Evolutionary conservation across 345 rosid genomes (phyloP), one percentile per base, ranked within the genome.

Genomic region (Murraya koenigii): DNA sequence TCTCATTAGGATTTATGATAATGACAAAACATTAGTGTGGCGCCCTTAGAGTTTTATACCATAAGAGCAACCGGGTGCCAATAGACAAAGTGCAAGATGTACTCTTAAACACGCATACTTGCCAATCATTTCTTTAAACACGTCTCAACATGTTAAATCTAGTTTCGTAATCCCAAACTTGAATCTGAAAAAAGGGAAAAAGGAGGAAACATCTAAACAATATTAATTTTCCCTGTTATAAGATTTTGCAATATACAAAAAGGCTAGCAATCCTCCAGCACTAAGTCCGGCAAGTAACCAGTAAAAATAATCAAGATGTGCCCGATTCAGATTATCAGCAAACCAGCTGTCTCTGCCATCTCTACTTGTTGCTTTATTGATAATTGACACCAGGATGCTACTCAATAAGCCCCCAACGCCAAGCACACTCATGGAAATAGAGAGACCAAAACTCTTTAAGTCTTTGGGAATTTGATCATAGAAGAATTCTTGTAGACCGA

Each of bases 401-500:
- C 86, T 83, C 7, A 80, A 25, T 5, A 80, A 80, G 79, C 71
- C 49, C 54, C 86, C 84, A 3, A 83, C 73, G 5, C 84, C 84
- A 1, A 83, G 15, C 11, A 83, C 68, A 49, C 86, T 83, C 64
- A 78, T 30, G 71, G 78, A 83, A 26, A 83, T 77, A 8, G 84
- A 75, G 19, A 80, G 74, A n/a, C 86, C 86, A 2, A 80, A 3
- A 7, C 86, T 80, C 61, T 77, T 80, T 32, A 80, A 56, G 4
- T 83, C 86, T 25, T 66, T 66, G 1, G 83, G 86, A 30, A 83
- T 81, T 64, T 83, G 83, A 78, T 78, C 81, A 26, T 80, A 83
- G 73, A 83, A 80, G 62, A 83, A 83, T 64, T 83, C 86, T 55
- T 83, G 86, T 3, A 83, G 75, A 28, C 86, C 84, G 68, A 83